Conservation (phyloP, 176 grass and related monocot genomes). For the Triticum aestivum region IWGSC_CS_RefSeq_v2.1 NC_057808.1:284907425-284907924, state of each 20-base stretch:
- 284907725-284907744: not conserved
- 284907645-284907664: not conserved
- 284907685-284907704: not conserved
- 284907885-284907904: conserved; percentile 47
- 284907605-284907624: not conserved
- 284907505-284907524: not conserved
- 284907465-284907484: conserved; percentile 1
- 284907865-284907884: not conserved
- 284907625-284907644: not conserved
- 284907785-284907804: not conserved
- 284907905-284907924: conserved; percentile 35
- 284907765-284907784: too few species aligned
- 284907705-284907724: not conserved
- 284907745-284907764: not conserved
- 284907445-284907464: not conserved
- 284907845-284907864: too few species aligned
- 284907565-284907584: not conserved
- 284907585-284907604: not conserved
- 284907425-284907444: not conserved
- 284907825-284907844: conserved; percentile 19
- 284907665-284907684: conserved; percentile 12
- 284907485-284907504: not conserved
- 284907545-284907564: conserved; percentile 9
- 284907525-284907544: conserved; percentile 10
- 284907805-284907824: not conserved